Evolutionary conservation across 495 filamentous ascomycete genomes (phyloP).

Genomic region (Immersiella caudata): DNA sequence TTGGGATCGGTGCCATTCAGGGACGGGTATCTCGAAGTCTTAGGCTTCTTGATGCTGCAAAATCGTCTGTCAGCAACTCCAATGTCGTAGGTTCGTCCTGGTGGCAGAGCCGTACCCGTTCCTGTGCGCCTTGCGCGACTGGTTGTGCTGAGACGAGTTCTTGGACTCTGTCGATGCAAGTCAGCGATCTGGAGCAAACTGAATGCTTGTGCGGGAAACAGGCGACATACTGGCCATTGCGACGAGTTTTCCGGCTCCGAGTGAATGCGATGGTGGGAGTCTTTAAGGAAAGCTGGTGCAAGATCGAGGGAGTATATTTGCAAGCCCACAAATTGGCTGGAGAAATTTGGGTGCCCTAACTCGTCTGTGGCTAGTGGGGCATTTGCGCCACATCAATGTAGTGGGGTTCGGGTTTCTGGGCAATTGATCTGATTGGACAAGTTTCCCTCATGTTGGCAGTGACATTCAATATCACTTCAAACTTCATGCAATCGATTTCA

Average conservation of each 20-base stretch:
- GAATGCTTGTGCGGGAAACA: not conserved
- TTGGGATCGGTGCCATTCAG: conserved; percentile 99
- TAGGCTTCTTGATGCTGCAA: conserved; percentile 98
- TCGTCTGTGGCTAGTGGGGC: conserved; percentile 28
- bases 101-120: conserved; percentile 73
- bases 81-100: not conserved
- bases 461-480: no score
- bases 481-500: conserved; percentile 3
- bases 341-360: conserved; percentile 38
- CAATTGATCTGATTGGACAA: not conserved
- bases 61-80: conserved; percentile 24
- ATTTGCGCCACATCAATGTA: not conserved
- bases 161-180: conserved; percentile 73
- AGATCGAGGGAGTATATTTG: conserved; percentile 29
- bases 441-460: no score
- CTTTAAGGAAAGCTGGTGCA: conserved; percentile 28
- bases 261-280: conserved; percentile 32
- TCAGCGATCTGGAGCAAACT: conserved; percentile 26
- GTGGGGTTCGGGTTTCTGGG: not conserved
- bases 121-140: conserved; percentile 92
- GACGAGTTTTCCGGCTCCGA: conserved; percentile 42
- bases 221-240: conserved; percentile 55
- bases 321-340: conserved; percentile 35
- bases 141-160: conserved; percentile 99
- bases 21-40: conserved; percentile 97